phyloP scores from a whole-genome alignment of 139 green algal species.

The Yamagishiella unicocca region DNA sequence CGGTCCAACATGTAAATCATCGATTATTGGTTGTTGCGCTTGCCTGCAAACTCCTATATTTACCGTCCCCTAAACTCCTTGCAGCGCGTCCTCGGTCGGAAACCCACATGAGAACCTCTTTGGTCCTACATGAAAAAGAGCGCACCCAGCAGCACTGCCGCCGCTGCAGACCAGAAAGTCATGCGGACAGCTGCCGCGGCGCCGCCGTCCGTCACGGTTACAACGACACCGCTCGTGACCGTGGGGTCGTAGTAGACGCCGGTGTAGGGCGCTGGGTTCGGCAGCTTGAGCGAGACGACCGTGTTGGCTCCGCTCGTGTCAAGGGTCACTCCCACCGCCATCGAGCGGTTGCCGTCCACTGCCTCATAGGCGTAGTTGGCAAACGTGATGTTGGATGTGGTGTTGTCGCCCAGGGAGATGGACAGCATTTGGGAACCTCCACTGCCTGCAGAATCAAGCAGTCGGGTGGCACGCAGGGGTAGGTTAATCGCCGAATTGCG shows the following conservation, averaged over 20 bases:
- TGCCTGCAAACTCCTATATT: no score
- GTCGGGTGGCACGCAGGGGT: no score
- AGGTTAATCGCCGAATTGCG: no score
- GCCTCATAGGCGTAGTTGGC: slow-evolving; percentile 23
- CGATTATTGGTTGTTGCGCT: no score
- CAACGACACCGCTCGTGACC: not conserved
- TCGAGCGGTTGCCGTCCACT: slow-evolving; percentile 7
- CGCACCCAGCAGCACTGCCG: not conserved
- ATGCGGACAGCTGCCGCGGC: not conserved
- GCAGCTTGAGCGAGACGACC: slow-evolving; percentile 11
- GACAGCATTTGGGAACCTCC: not conserved
- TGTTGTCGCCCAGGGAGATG: slow-evolving; percentile 4
- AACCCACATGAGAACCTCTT: no score
- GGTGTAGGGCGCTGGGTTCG: slow-evolving; percentile 26
- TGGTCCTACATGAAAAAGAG: not conserved
- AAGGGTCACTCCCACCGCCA: not conserved
- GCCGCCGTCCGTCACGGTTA: not conserved
- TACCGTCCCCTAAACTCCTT: no score
- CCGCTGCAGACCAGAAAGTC: not conserved
- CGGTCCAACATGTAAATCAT: no score
- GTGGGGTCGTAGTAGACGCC: slow-evolving; percentile 32
- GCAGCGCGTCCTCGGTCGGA: no score
- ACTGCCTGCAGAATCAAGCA: no score
- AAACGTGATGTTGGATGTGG: slow-evolving; percentile 12
- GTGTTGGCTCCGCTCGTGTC: not conserved